A percentile compares a stretch with the other conserved stretches of the same genome.
phyloP scores from a whole-genome alignment of 176 grass and related monocot genomes.

The Melocanna baccifera region DNA sequence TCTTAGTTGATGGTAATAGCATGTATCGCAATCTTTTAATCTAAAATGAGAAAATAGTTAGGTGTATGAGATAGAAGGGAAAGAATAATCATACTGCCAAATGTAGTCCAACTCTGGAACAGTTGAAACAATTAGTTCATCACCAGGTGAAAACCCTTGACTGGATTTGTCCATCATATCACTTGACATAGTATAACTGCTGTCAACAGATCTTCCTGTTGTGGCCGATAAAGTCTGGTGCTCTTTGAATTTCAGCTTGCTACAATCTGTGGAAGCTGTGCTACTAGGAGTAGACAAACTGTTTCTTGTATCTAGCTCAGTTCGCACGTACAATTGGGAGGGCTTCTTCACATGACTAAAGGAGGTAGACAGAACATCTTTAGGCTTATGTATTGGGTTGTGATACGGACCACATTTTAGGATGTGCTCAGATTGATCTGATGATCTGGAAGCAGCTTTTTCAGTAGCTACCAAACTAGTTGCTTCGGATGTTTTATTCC shows the following conservation, averaged over 20 bases:
- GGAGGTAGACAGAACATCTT: slow-evolving; percentile 23
- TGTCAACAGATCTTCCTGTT: neutral
- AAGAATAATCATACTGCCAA: slow-evolving; percentile 82
- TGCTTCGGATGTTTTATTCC: slow-evolving; percentile 27
- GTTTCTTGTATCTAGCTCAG: slow-evolving; percentile 12
- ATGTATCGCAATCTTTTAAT: neutral
- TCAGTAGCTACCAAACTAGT: slow-evolving; percentile 13
- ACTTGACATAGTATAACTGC: slow-evolving; percentile 13
- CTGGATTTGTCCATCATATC: slow-evolving; percentile 28
- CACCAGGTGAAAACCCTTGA: slow-evolving; percentile 30
- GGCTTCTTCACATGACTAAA: slow-evolving; percentile 25
- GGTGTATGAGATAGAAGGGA: neutral
- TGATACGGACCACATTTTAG: slow-evolving; percentile 28
- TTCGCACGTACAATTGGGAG: neutral
- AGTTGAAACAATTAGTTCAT: slow-evolving; percentile 49
- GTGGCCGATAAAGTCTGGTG: neutral
- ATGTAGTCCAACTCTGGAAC: slow-evolving; percentile 69
- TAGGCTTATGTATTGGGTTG: slow-evolving; percentile 30
- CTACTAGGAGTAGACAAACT: slow-evolving; percentile 2
- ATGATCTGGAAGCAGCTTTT: slow-evolving; percentile 20
- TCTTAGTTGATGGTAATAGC: neutral
- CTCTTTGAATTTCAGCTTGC: slow-evolving; percentile 26
- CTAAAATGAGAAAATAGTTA: slow-evolving; percentile 33
- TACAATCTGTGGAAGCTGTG: neutral
- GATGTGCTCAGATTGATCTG: slow-evolving; percentile 38